phyloP scores from a whole-genome alignment of 768 basidiomycete species.

The Astraeus odoratus region DNA sequence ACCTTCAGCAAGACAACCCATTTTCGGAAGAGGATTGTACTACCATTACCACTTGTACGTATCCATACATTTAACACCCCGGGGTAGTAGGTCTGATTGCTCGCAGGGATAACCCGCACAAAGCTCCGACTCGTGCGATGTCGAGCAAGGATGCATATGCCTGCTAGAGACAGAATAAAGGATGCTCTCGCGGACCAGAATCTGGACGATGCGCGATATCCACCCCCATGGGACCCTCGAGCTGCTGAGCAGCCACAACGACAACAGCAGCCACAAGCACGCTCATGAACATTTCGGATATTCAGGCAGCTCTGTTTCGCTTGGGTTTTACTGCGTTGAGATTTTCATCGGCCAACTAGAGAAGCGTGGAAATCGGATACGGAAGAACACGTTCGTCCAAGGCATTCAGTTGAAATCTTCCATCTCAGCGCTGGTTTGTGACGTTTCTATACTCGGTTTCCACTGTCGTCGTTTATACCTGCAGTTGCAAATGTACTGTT shows the following conservation, averaged over 20 bases:
- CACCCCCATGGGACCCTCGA: constrained; percentile 65
- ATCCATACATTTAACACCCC: constrained; percentile 4
- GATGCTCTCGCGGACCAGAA: constrained; percentile 79
- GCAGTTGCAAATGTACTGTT: no score
- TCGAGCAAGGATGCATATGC: constrained; percentile 72
- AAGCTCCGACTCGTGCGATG: constrained; percentile 79
- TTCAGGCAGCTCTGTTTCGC: background rate
- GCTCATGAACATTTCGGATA: background rate
- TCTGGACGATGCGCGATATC: constrained; percentile 62
- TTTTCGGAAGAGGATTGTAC: constrained; percentile 79
- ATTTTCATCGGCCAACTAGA: background rate
- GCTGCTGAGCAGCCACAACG: constrained; percentile 24
- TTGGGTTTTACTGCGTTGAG: background rate
- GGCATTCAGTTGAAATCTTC: no score
- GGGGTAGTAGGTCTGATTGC: no score
- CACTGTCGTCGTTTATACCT: no score
- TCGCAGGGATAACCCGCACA: constrained; percentile 77
- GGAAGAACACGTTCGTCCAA: no score
- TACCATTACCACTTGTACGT: constrained; percentile 71
- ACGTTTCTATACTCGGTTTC: no score
- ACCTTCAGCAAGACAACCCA: constrained; percentile 76
- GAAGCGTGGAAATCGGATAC: no score
- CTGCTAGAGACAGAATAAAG: constrained; percentile 59
- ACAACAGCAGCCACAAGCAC: constrained; percentile 15
- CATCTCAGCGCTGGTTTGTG: no score